Evolutionary conservation across 2,329 filamentous ascomycete species (phyloP).

Genomic region (Trichophaea hybrida): DNA sequence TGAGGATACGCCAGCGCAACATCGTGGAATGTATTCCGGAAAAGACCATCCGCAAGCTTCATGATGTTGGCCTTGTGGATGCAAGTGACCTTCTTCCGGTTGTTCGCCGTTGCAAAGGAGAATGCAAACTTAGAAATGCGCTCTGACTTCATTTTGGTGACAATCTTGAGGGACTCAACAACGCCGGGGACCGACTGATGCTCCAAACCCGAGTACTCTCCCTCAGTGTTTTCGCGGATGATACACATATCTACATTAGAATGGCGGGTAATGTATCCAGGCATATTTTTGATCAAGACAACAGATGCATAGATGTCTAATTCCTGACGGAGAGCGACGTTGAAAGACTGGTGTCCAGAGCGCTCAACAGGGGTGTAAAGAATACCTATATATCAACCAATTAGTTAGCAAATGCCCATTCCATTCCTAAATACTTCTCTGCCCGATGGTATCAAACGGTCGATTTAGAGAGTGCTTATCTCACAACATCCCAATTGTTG

Average conservation of each 20-base stretch:
- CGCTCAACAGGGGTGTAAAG: conserved; percentile 93
- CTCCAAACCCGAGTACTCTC: conserved; percentile 97
- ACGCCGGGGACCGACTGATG: conserved; percentile 94
- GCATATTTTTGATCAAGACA: conserved; percentile 98
- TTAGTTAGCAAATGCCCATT: conserved; percentile 1
- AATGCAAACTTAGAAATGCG: conserved; percentile 98
- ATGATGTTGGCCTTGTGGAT: conserved; percentile 99
- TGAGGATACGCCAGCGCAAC: conserved; percentile 91
- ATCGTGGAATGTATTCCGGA: conserved; percentile 92
- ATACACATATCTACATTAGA: conserved; percentile 96
- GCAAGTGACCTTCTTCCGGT: conserved; percentile 97
- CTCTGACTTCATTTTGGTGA: conserved; percentile 97
- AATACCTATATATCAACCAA: conserved; percentile 40
- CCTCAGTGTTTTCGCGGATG: conserved; percentile 99
- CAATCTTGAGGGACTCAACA: conserved; percentile 99
- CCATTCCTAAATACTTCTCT: background rate
- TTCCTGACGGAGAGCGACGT: conserved; percentile 96
- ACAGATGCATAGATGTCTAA: conserved; percentile 99
- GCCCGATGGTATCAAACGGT: conserved; percentile 4
- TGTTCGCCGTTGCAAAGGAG: conserved; percentile 93
- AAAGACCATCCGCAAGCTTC: conserved; percentile 97
- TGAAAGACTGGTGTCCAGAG: conserved; percentile 97
- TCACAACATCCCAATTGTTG: conserved; percentile 13
- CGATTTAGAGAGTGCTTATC: conserved; percentile 7
- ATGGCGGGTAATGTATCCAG: conserved; percentile 94